phyloP scores from a whole-genome alignment of 176 grass and related monocot genomes.

The Poa annua region DNA sequence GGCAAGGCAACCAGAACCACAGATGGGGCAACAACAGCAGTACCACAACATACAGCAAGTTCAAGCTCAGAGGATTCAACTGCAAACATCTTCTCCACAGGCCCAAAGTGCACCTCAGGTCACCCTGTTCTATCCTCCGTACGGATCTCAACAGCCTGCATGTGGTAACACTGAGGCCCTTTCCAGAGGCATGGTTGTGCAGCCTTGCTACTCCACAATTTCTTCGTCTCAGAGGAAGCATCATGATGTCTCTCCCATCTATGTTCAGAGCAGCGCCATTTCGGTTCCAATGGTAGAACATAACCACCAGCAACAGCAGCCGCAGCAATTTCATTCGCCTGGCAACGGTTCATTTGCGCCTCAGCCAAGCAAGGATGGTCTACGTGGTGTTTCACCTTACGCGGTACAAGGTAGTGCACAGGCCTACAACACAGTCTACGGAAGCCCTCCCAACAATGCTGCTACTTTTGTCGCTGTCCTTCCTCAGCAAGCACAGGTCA shows the following conservation, averaged over 20 bases:
- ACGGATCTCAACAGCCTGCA: conserved; percentile 63
- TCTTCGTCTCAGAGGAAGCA: conserved; percentile 59
- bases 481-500: conserved; percentile 56
- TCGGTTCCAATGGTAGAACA: conserved; percentile 50
- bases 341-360: conserved; percentile 56
- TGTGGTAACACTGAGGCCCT: conserved; percentile 56
- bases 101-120: conserved; percentile 67
- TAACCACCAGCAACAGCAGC: conserved; percentile 35
- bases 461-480: conserved; percentile 41
- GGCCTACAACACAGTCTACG: conserved; percentile 49
- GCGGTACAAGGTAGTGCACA: conserved; percentile 52
- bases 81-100: conserved; percentile 59
- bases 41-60: conserved; percentile 55
- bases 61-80: conserved; percentile 53
- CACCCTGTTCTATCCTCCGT: conserved; percentile 67
- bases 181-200: conserved; percentile 60
- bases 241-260: conserved; percentile 64
- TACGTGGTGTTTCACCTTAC: conserved; percentile 57
- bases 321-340: conserved; percentile 41
- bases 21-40: conserved; percentile 59
- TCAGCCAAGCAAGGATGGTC: conserved; percentile 56
- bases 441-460: conserved; percentile 54
- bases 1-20: conserved; percentile 49
- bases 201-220: conserved; percentile 60
- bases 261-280: conserved; percentile 58